These are phyloP conservation scores for Cladosporium sp. DNA, from an alignment of 2,329 filamentous ascomycete genomes.

Conservation along the genomic window DNA sequence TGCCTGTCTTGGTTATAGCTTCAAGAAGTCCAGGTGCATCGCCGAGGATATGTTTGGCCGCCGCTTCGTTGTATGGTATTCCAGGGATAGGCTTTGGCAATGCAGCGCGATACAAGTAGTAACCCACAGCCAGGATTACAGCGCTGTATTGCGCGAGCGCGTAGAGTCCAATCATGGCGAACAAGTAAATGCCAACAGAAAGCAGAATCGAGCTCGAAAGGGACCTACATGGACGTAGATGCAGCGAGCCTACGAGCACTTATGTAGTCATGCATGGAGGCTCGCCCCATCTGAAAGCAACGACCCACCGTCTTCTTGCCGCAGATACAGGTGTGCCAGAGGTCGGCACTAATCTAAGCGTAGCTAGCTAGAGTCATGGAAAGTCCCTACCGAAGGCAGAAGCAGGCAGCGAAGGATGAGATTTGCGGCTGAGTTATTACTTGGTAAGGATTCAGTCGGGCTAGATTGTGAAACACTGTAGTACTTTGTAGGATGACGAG, in stretches of 20 bases:
- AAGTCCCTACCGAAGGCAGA: not conserved
- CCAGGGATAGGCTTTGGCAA: constrained; percentile 49
- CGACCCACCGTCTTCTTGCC: not conserved
- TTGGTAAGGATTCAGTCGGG: not conserved
- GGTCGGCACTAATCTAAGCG: not conserved
- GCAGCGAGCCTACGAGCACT: not conserved
- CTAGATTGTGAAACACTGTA: not conserved
- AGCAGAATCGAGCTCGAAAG: not conserved
- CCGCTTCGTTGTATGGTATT: constrained; percentile 49
- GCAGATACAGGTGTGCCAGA: not conserved
- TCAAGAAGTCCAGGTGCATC: not conserved
- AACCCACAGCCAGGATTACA: not conserved
- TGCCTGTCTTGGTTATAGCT: not conserved
- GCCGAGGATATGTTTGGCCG: constrained; percentile 44
- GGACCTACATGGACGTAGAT: not conserved
- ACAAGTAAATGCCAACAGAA: not conserved
- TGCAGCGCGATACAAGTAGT: constrained; percentile 6
- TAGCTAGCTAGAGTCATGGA: not conserved
- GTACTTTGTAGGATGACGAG: not conserved
- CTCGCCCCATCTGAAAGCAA: not conserved
- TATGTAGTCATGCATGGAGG: not conserved
- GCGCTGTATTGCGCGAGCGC: constrained; percentile 6
- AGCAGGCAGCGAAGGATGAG: not conserved
- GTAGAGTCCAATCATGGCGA: not conserved
- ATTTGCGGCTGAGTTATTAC: not conserved